phyloP scores from a whole-genome alignment of 352 stramenopile species.

The Pythium biforme region DNA sequence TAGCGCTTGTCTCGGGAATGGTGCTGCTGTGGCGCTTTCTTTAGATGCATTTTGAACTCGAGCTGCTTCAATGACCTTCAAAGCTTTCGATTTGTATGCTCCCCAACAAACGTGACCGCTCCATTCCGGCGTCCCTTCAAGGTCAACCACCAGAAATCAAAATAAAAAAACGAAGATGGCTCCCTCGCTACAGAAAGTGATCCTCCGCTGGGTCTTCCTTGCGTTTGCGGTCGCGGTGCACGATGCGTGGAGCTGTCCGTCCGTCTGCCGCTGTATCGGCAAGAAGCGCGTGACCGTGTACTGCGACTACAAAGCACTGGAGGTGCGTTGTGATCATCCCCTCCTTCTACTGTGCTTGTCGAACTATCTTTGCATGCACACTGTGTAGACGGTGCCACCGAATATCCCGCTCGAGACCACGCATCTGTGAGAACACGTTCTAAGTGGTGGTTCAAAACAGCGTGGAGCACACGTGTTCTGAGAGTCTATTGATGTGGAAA shows the following conservation, averaged over 20 bases:
- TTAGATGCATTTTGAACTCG: too few relatives aligned
- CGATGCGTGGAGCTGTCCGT: conserved; percentile 33
- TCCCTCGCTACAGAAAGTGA: too few relatives aligned
- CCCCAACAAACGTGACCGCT: too few relatives aligned
- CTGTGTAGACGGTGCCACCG: conserved; percentile 8
- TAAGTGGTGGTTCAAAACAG: too few relatives aligned
- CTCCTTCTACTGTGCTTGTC: too few relatives aligned
- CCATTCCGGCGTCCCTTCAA: too few relatives aligned
- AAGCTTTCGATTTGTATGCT: too few relatives aligned
- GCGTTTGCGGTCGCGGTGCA: neutral
- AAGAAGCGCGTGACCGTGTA: conserved; percentile 65
- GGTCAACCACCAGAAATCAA: too few relatives aligned
- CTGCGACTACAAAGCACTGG: conserved; percentile 69
- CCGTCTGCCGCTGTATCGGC: conserved; percentile 63
- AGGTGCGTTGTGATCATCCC: conserved; percentile 27
- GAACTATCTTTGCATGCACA: neutral
- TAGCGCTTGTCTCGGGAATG: too few relatives aligned
- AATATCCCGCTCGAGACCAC: conserved; percentile 73
- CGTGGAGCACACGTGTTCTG: neutral
- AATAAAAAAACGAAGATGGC: neutral
- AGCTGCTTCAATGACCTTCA: too few relatives aligned
- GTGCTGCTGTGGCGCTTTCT: too few relatives aligned
- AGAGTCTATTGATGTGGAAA: too few relatives aligned
- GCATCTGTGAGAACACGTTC: conserved; percentile 40
- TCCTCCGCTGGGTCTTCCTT: neutral